phyloP scores from a whole-genome alignment of 495 filamentous ascomycete species.

The Pyrenula massariospora region DNA sequence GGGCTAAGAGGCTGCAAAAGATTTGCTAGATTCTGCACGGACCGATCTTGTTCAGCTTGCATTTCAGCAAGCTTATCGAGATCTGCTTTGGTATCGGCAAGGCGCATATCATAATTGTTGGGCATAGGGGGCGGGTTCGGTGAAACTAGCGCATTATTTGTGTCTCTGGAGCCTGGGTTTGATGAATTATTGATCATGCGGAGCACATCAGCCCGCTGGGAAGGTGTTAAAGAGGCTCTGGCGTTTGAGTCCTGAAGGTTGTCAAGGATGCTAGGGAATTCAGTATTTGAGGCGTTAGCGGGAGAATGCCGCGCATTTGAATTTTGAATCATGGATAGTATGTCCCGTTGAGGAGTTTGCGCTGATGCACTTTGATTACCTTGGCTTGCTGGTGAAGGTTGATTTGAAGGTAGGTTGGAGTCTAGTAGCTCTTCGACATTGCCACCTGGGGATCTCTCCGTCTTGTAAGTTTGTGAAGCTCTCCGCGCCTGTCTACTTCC shows the following conservation, averaged over 20 bases:
- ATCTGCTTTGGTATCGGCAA: conserved; percentile 55
- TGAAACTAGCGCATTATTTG: conserved; percentile 45
- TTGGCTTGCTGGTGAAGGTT: conserved; percentile 7
- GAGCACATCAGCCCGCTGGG: conserved; percentile 71
- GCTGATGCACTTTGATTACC: conserved; percentile 12
- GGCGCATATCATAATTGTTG: conserved; percentile 32
- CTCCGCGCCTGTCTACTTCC: conserved; percentile 25
- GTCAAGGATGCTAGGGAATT: conserved; percentile 66
- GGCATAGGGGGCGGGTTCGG: conserved; percentile 50
- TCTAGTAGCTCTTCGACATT: conserved; percentile 35
- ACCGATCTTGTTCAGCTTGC: conserved; percentile 58
- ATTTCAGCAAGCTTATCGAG: conserved; percentile 64
- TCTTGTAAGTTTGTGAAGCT: conserved; percentile 5
- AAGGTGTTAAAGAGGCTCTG: conserved; percentile 56
- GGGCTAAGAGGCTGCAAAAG: conserved; percentile 69
- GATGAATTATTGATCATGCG: conserved; percentile 54
- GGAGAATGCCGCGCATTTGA: conserved; percentile 52
- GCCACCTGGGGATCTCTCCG: conserved; percentile 5
- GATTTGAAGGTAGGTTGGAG: conserved; percentile 14
- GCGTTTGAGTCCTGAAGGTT: conserved; percentile 54
- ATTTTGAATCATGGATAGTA: conserved; percentile 80
- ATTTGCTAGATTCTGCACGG: conserved; percentile 58
- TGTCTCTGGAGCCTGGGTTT: conserved; percentile 13
- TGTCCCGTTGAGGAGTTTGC: conserved; percentile 46
- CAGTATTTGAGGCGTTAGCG: conserved; percentile 33